phyloP scores from a whole-genome alignment of 148 eudicot species.

The Arctostaphylos glauca region DNA sequence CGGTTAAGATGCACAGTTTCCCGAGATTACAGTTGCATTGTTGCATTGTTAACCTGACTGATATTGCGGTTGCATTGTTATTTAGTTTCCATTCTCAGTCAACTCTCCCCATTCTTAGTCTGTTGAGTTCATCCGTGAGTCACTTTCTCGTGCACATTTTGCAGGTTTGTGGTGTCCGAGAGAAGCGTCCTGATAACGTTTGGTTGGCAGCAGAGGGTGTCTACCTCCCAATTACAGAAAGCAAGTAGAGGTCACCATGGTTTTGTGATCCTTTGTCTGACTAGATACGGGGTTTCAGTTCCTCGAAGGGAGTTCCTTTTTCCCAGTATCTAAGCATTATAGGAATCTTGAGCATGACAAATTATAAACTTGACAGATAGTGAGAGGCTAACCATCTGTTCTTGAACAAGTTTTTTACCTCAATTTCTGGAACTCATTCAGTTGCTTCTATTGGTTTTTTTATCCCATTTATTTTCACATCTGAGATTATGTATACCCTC shows the following conservation, averaged over 20 bases:
- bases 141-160: neutral
- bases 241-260: constrained; percentile 41
- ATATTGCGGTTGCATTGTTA: neutral
- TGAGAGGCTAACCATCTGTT: constrained; percentile 9
- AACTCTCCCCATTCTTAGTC: too few species aligned
- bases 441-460: constrained; percentile 1
- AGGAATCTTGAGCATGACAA: neutral
- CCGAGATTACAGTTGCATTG: neutral
- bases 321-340: neutral
- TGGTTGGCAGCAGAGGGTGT: constrained; percentile 85
- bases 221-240: constrained; percentile 51
- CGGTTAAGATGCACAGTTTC: neutral
- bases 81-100: neutral
- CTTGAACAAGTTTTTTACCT: neutral
- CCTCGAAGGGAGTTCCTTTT: neutral
- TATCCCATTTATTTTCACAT: neutral
- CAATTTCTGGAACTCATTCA: neutral
- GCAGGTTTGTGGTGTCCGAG: constrained; percentile 74
- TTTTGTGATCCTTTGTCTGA: neutral
- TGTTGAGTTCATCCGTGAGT: neutral
- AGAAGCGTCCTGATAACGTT: constrained; percentile 57
- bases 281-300: neutral
- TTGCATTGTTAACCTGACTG: neutral
- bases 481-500: neutral
- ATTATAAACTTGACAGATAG: constrained; percentile 1